Base-by-base conservation (phyloP, 2,329 filamentous ascomycete species). In the Cercospora citrullina region DNA sequence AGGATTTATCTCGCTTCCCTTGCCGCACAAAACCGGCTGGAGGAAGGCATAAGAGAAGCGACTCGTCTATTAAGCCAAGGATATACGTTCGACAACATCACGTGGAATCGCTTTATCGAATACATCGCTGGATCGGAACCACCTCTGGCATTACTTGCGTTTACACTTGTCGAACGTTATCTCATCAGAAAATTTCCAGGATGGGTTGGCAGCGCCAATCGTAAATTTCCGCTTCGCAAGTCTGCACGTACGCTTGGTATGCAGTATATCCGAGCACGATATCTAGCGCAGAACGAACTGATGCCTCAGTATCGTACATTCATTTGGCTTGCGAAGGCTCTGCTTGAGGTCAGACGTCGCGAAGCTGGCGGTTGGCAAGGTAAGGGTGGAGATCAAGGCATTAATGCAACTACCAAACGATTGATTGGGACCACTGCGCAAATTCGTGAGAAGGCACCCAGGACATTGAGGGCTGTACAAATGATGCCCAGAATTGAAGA, bases 141-240 rank as follows among this genome's bases (percentile, higher is more conserved):
- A 26, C 74, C 78, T 16, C 83, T 85, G 57, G 85, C 86, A 73
- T 80, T 87, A 59, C 84, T 90, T 21, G 93, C 93, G 42, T 96
- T 95, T 79, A 77, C 81, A 23, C 80, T 89, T 62, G 94, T 91
- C 76, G 94, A 98, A 81, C 80, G 84, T 28, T 87, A 88, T 68
- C 88, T 98, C 65, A 96, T 97, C 86, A 85, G 87, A 1, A 84
- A 87, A 36, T 97, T 93, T 86, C 86, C 87, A 10, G 92, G 93
- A 26, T 97, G 93, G 92, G 6, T 60, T 21, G 39, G 23, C 10
- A 55, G 26, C 28, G 69, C 68, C 75, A 79, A 74, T 74, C 78
- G 57, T 57, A 78, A 2, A 73, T 77, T 10, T 68, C 74, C 39
- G 63, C 73, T 66, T 72, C 78, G 33, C 53, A 77, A 64, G 68